These are phyloP conservation scores for Ophiocordyceps camponoti-rufipedis DNA, from an alignment of 2,329 filamentous ascomycete genomes.

Conservation along the genomic window DNA sequence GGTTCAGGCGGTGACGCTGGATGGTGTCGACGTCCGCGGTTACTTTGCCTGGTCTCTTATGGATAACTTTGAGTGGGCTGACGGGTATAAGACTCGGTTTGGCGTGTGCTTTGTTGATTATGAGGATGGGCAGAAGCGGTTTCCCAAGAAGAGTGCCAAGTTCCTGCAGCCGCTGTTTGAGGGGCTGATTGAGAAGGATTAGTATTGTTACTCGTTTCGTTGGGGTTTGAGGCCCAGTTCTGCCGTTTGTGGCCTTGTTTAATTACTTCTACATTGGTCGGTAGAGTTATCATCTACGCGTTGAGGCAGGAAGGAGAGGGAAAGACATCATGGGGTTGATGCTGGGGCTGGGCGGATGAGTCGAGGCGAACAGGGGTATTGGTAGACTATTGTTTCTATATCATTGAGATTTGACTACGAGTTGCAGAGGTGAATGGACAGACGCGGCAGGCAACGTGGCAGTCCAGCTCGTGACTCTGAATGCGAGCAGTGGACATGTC, in stretches of 20 bases:
- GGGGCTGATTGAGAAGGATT: slow-evolving; percentile 41
- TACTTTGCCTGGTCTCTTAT: slow-evolving; percentile 81
- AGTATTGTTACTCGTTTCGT: background rate
- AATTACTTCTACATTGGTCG: too few species aligned
- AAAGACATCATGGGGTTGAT: too few species aligned
- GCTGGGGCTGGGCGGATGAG: too few species aligned
- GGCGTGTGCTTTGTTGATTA: slow-evolving; percentile 77
- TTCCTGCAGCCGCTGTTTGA: slow-evolving; percentile 55
- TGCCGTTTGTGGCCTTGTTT: too few species aligned
- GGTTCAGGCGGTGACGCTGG: slow-evolving; percentile 50
- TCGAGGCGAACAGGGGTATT: background rate
- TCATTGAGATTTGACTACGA: background rate
- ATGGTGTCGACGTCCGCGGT: slow-evolving; percentile 61
- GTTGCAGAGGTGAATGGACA: background rate
- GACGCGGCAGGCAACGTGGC: too few species aligned
- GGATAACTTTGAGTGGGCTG: slow-evolving; percentile 89
- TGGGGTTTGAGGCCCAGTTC: too few species aligned
- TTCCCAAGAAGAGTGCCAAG: slow-evolving; percentile 70
- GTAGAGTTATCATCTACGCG: too few species aligned
- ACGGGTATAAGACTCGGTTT: slow-evolving; percentile 75
- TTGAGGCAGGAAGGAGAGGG: too few species aligned
- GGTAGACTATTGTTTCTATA: background rate
- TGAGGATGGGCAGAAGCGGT: slow-evolving; percentile 56
- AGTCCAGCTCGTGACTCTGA: too few species aligned
- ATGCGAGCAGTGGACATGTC: too few species aligned